Conservation (phyloP, 176 grass and related monocot genomes). For the Oryza meridionalis region DNA sequence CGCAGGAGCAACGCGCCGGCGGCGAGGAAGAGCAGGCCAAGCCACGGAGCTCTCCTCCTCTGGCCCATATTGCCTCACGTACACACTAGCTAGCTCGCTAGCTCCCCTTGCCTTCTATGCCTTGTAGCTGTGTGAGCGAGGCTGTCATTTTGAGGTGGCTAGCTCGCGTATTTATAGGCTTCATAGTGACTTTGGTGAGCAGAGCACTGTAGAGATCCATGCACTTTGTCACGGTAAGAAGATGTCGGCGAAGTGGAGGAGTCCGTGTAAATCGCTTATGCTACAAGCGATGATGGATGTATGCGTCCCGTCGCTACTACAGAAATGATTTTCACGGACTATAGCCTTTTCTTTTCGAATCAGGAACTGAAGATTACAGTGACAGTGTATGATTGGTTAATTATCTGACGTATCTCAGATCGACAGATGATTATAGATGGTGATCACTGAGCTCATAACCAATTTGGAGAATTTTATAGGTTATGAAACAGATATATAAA, state of each 20-base stretch:
- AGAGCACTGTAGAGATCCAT: not conserved
- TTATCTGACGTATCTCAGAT: not conserved
- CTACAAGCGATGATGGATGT: not conserved
- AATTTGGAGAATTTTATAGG: not conserved
- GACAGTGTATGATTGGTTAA: not conserved
- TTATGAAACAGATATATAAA: not conserved
- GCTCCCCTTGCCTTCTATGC: too few species aligned
- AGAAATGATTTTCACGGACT: too few species aligned
- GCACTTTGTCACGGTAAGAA: not conserved
- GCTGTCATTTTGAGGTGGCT: not conserved
- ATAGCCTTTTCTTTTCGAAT: too few species aligned
- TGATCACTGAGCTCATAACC: not conserved
- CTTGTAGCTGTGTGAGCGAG: not conserved
- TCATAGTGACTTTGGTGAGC: not conserved
- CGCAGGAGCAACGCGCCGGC: not conserved
- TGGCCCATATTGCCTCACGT: not conserved
- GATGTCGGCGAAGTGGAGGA: not conserved
- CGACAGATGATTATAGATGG: not conserved
- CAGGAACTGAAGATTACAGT: not conserved
- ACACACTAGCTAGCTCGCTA: too few species aligned
- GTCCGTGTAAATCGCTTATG: not conserved
- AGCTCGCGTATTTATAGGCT: not conserved
- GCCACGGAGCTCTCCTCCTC: not conserved
- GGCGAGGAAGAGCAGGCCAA: slow-evolving; percentile 21
- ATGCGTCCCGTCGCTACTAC: too few species aligned